phyloP scores from a whole-genome alignment of 768 basidiomycete genomes.

The Boletus barrowsii region DNA sequence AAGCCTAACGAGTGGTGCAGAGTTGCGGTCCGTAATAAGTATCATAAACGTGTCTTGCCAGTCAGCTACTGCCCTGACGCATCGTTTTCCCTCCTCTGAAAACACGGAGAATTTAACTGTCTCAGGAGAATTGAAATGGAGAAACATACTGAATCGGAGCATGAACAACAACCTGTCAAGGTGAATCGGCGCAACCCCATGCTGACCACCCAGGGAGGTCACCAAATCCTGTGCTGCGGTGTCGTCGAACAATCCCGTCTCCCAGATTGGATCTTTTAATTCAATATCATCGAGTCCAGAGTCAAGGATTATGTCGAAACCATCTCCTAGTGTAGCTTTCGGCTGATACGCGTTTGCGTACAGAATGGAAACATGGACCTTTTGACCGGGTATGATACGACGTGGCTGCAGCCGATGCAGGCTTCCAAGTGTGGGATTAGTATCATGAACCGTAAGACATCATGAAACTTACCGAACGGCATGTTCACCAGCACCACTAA shows the following conservation, averaged over 20 bases:
- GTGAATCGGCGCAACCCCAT: constrained; percentile 7
- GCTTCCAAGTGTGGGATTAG: constrained; percentile 5
- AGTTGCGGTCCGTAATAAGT: constrained; percentile 11
- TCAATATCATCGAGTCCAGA: background rate
- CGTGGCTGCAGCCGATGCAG: constrained; percentile 19
- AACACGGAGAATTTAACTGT: background rate
- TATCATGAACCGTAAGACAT: background rate
- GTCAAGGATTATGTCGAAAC: constrained; percentile 18
- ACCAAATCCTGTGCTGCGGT: constrained; percentile 14
- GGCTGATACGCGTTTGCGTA: constrained; percentile 21
- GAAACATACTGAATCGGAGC: constrained; percentile 20
- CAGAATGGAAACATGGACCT: constrained; percentile 25
- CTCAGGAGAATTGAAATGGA: background rate
- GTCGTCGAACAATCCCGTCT: constrained; percentile 20
- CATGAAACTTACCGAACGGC: constrained; percentile 12
- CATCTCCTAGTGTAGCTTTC: constrained; percentile 17
- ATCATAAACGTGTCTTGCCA: constrained; percentile 11
- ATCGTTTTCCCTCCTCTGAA: constrained; percentile 20
- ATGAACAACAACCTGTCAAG: constrained; percentile 13
- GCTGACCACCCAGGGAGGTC: constrained; percentile 3
- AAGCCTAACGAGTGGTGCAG: constrained; percentile 16
- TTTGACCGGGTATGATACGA: constrained; percentile 28
- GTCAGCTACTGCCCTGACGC: constrained; percentile 11
- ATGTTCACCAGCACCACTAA: constrained; percentile 16
- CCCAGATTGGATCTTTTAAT: constrained; percentile 14